phyloP scores from a whole-genome alignment of 202 grass and related monocot species.

The Cymbopogon flexuosus region DNA sequence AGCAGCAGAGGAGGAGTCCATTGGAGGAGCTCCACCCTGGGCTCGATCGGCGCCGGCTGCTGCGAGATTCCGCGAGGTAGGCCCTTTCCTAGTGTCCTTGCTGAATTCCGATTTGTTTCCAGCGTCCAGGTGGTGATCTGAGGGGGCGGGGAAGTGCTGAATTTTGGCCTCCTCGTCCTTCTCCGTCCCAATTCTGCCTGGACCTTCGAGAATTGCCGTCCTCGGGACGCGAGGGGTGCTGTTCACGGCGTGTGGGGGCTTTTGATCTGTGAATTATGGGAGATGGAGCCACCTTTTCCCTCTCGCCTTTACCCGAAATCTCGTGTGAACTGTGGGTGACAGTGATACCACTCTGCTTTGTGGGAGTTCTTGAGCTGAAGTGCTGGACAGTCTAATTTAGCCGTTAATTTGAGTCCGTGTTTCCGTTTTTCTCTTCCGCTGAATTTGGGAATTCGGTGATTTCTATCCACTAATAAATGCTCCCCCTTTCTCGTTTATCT shows the following conservation, averaged over 20 bases:
- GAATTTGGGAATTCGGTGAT: conserved; percentile 18
- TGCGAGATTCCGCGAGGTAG: conserved; percentile 38
- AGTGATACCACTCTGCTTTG: background rate
- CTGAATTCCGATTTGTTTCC: conserved; percentile 2
- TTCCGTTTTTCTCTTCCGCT: background rate
- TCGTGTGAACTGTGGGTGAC: background rate
- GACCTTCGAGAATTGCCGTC: conserved; percentile 14
- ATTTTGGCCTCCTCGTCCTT: conserved; percentile 15
- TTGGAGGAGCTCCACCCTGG: conserved; percentile 30
- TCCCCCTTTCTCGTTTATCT: background rate
- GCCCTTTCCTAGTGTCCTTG: background rate
- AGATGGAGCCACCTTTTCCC: background rate
- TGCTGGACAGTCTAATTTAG: background rate
- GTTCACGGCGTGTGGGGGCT: conserved; percentile 14
- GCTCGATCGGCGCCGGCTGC: conserved; percentile 28
- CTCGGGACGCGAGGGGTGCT: background rate
- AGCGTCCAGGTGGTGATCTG: conserved; percentile 19
- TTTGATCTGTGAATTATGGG: conserved; percentile 36
- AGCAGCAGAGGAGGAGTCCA: conserved; percentile 8
- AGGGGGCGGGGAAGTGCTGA: background rate
- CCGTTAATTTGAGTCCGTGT: background rate
- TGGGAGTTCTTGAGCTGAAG: conserved; percentile 3
- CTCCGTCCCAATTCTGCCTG: conserved; percentile 11
- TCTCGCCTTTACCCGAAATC: background rate
- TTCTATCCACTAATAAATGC: background rate